A percentile compares a stretch with the other conserved stretches of the same genome.
These are phyloP conservation scores for Hysterangium stoloniferum DNA, from an alignment of 768 basidiomycete species.

Conservation along the genomic window DNA sequence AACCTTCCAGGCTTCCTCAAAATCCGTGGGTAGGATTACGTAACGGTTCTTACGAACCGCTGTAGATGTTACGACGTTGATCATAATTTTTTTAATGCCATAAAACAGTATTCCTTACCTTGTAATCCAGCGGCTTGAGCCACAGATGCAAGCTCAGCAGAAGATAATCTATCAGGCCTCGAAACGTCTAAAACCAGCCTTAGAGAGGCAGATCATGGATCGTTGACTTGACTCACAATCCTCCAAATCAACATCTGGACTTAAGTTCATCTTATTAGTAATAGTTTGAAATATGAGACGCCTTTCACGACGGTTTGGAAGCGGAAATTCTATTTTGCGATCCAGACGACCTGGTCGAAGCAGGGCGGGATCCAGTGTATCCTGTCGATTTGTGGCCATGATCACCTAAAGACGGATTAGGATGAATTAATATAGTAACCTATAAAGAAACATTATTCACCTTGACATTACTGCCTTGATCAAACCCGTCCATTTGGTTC, in stretches of 20 bases:
- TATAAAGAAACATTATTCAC: slow-evolving; percentile 32
- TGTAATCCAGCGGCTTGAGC: slow-evolving; percentile 96
- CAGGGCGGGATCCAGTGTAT: slow-evolving; percentile 95
- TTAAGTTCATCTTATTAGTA: slow-evolving; percentile 94
- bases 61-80: slow-evolving; percentile 24
- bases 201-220: slow-evolving; percentile 14
- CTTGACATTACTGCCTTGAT: slow-evolving; percentile 98
- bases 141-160: slow-evolving; percentile 92
- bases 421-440: slow-evolving; percentile 3
- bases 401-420: slow-evolving; percentile 71
- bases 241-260: slow-evolving; percentile 96
- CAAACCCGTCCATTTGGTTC: slow-evolving; percentile 99
- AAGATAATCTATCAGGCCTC: slow-evolving; percentile 90
- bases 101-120: slow-evolving; percentile 39
- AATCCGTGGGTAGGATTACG: slow-evolving; percentile 92
- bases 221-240: no score
- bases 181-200: slow-evolving; percentile 68
- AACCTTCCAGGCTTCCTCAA: slow-evolving; percentile 99
- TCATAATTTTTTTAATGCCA: not conserved
- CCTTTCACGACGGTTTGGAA: slow-evolving; percentile 89
- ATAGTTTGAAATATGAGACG: slow-evolving; percentile 98
- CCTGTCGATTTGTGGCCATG: slow-evolving; percentile 98
- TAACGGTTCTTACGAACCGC: slow-evolving; percentile 98
- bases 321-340: slow-evolving; percentile 97
- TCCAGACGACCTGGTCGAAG: slow-evolving; percentile 97